These are phyloP conservation scores for Gossypium longicalyx DNA, from an alignment of 345 rosid genomes.

Conservation along the genomic window DNA sequence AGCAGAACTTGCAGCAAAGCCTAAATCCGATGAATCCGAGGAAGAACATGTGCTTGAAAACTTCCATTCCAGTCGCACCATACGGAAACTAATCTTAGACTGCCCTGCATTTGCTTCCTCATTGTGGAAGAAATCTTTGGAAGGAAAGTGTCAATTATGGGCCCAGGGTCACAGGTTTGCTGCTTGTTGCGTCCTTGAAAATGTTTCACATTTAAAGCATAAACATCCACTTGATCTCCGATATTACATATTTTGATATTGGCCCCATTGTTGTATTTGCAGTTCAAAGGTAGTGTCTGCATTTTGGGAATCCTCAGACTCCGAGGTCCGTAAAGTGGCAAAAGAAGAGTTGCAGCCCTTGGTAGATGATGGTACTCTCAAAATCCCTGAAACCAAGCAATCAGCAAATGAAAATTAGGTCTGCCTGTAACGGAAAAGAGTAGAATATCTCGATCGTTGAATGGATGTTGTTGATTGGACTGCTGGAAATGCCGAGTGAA, in stretches of 20 bases:
- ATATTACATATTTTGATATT: neutral
- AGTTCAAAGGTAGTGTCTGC: slow-evolving; percentile 73
- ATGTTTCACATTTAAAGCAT: neutral
- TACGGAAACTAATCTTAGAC: neutral
- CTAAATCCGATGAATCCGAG: neutral
- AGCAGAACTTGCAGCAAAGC: slow-evolving; percentile 4
- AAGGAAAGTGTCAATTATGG: neutral
- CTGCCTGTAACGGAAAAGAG: neutral
- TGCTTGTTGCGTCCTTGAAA: neutral
- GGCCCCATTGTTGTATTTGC: slow-evolving; percentile 27
- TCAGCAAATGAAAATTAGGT: slow-evolving; percentile 27
- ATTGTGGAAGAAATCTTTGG: neutral
- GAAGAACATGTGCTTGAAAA: slow-evolving; percentile 7
- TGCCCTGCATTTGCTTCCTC: slow-evolving; percentile 1
- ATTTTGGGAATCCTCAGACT: slow-evolving; percentile 57
- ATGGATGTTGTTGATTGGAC: neutral
- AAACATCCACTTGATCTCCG: slow-evolving; percentile 1
- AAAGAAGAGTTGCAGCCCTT: slow-evolving; percentile 65
- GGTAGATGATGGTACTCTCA: slow-evolving; percentile 52
- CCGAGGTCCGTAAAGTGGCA: slow-evolving; percentile 44
- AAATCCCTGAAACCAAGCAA: slow-evolving; percentile 38
- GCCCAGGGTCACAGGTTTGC: slow-evolving; percentile 32
- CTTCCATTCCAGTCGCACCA: slow-evolving; percentile 1
- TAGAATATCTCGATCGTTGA: neutral
- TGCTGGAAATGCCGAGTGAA: neutral